phyloP scores from a whole-genome alignment of 2,329 filamentous ascomycete genomes.

The Biscogniauxia mediterranea region DNA sequence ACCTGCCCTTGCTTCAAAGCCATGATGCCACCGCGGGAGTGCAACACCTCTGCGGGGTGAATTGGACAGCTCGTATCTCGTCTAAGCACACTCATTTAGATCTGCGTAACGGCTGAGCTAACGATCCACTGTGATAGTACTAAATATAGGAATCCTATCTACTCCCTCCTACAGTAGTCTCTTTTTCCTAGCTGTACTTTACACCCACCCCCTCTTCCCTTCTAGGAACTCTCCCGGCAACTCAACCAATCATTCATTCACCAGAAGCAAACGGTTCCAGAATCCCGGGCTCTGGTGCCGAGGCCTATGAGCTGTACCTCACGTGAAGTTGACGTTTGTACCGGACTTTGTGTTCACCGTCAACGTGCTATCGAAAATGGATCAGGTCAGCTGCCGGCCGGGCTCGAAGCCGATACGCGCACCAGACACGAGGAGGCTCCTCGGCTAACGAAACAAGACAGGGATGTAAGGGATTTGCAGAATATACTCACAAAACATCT shows the following conservation, averaged over 20 bases:
- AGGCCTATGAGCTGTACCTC: conserved; percentile 3
- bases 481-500: conserved; percentile 38
- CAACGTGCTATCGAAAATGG: conserved; percentile 17
- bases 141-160: not conserved
- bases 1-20: not conserved
- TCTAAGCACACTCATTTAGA: not conserved
- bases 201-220: not conserved
- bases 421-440: conserved; percentile 2
- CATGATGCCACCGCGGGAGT: not conserved
- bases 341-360: conserved; percentile 34
- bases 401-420: not conserved
- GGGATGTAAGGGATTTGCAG: not conserved
- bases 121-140: not conserved
- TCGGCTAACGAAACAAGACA: not conserved
- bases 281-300: not conserved
- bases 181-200: not conserved
- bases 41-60: not conserved
- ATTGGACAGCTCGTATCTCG: not conserved
- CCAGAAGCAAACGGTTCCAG: not conserved
- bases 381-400: conserved; percentile 5
- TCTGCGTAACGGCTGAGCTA: not conserved
- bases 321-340: conserved; percentile 28
- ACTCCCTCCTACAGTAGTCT: not conserved
- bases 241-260: not conserved
- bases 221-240: not conserved